These are phyloP conservation scores for Yarrowia osloensis DNA, from an alignment of 805 yeast species.

Conservation along the genomic window DNA sequence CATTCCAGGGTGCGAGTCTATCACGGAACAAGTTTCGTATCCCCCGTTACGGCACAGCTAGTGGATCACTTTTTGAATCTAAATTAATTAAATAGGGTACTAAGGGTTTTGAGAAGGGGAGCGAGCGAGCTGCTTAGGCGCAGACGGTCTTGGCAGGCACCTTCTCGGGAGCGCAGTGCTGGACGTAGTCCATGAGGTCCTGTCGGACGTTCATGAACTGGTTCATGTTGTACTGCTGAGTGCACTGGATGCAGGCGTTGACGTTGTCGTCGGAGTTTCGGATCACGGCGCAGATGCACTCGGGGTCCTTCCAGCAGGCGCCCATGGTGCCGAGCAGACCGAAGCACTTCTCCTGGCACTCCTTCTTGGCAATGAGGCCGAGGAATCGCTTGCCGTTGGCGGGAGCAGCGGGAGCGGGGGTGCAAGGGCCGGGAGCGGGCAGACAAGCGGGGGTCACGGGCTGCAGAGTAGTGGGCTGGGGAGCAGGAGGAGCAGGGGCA, in stretches of 20 bases:
- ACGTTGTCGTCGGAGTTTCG: constrained; percentile 24
- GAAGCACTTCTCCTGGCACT: constrained; percentile 17
- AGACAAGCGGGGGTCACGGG: constrained; percentile 20
- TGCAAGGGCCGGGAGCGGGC: constrained; percentile 24
- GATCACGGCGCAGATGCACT: constrained; percentile 19
- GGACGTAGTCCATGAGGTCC: constrained; percentile 28
- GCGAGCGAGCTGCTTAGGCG: background rate
- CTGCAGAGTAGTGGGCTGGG: background rate
- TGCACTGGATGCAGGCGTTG: constrained; percentile 15
- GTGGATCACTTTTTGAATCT: constrained; percentile 1
- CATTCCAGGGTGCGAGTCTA: constrained; percentile 5
- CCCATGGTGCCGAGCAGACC: constrained; percentile 19
- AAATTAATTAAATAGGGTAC: constrained; percentile 28
- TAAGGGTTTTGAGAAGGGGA: background rate
- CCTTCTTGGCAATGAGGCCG: constrained; percentile 19
- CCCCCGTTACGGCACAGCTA: background rate
- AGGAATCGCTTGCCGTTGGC: constrained; percentile 27
- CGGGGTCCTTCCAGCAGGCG: constrained; percentile 28
- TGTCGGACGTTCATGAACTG: constrained; percentile 26
- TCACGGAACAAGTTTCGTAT: background rate
- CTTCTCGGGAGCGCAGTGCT: constrained; percentile 29
- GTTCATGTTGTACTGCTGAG: constrained; percentile 29
- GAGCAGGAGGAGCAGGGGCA: background rate
- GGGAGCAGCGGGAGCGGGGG: constrained; percentile 4
- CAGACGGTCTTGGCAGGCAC: constrained; percentile 24